phyloP scores from a whole-genome alignment of 148 eudicot species.

The Cornus controversa region DNA sequence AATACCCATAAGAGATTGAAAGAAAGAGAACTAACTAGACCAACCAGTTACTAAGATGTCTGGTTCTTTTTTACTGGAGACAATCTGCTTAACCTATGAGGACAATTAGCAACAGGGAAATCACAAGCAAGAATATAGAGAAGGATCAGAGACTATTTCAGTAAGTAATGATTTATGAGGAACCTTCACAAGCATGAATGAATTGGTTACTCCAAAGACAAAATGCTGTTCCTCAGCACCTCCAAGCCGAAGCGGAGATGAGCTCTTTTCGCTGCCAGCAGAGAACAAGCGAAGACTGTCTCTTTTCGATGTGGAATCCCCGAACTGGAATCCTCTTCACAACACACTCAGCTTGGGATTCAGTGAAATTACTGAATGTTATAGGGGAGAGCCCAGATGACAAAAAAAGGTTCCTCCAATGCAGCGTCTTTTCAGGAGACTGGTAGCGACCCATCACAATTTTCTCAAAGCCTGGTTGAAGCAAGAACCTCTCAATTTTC shows the following conservation, averaged over 20 bases:
- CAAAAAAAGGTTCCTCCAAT: slow-evolving; percentile 74
- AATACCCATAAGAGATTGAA: slow-evolving; percentile 24
- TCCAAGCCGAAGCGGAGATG: slow-evolving; percentile 89
- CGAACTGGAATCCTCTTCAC: slow-evolving; percentile 75
- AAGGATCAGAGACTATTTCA: slow-evolving; percentile 11
- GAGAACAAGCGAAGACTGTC: slow-evolving; percentile 75
- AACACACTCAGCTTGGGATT: slow-evolving; percentile 81
- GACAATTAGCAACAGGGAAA: slow-evolving; percentile 2
- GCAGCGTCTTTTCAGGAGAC: slow-evolving; percentile 67
- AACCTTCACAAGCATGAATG: slow-evolving; percentile 7
- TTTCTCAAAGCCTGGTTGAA: slow-evolving; percentile 76
- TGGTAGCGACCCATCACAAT: slow-evolving; percentile 60
- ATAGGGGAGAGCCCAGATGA: slow-evolving; percentile 64
- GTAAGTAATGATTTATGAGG: slow-evolving; percentile 8
- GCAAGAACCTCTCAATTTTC: slow-evolving; percentile 76
- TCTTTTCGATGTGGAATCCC: slow-evolving; percentile 83
- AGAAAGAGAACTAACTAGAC: slow-evolving; percentile 29
- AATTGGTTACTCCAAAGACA: background rate
- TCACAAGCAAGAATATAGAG: slow-evolving; percentile 18
- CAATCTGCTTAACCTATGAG: background rate
- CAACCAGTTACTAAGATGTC: slow-evolving; percentile 8
- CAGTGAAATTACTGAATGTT: slow-evolving; percentile 77
- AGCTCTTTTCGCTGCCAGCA: slow-evolving; percentile 90
- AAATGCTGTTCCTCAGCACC: slow-evolving; percentile 42
- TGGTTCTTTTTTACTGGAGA: background rate